phyloP scores from a whole-genome alignment of 805 yeast genomes.

The Clavispora phyllophila region DNA sequence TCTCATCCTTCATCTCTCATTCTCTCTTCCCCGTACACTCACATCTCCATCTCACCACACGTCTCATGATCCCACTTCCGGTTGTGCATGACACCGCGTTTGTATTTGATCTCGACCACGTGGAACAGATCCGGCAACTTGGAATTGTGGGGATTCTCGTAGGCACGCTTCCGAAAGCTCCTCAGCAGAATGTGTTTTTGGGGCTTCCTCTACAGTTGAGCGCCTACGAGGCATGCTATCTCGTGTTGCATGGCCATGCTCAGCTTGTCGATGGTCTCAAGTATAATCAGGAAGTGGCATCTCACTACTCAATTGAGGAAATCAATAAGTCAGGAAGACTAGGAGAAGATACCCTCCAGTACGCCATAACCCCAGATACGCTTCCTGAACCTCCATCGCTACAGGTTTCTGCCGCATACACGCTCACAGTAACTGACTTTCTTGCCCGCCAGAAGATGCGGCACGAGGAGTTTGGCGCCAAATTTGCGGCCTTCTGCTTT shows the following conservation, averaged over 20 bases:
- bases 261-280: slow-evolving; percentile 38
- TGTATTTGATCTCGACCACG: slow-evolving; percentile 53
- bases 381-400: neutral
- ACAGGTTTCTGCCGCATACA: neutral
- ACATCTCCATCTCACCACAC: too few relatives aligned
- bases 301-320: neutral
- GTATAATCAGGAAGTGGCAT: slow-evolving; percentile 16
- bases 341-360: neutral
- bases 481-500: slow-evolving; percentile 26
- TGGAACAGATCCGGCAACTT: slow-evolving; percentile 50
- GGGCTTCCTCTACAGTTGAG: slow-evolving; percentile 76
- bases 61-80: slow-evolving; percentile 15
- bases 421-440: neutral
- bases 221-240: slow-evolving; percentile 69
- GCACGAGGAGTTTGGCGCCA: slow-evolving; percentile 5
- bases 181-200: slow-evolving; percentile 86
- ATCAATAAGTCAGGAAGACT: neutral
- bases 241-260: slow-evolving; percentile 42
- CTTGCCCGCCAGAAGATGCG: slow-evolving; percentile 1
- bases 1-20: too few relatives aligned
- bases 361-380: slow-evolving; percentile 1
- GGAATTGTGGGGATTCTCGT: slow-evolving; percentile 72
- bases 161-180: slow-evolving; percentile 85
- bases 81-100: slow-evolving; percentile 33
- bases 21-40: too few relatives aligned